Evolutionary conservation across 2,329 filamentous ascomycete species (phyloP).

Genomic region (Huntiella omanensis): DNA sequence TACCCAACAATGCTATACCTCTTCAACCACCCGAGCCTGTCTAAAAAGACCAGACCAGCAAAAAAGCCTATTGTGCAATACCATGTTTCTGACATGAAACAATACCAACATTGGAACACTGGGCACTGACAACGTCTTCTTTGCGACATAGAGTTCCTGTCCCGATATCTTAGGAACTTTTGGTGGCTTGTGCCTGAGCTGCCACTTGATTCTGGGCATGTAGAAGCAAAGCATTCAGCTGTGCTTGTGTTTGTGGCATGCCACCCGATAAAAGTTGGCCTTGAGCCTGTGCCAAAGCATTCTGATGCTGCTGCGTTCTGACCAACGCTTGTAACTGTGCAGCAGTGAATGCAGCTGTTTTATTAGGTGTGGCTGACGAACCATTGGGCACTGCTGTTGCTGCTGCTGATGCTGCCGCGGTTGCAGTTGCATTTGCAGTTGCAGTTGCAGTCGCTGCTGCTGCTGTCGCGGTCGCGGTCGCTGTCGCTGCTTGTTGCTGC

Average conservation of each 20-base stretch:
- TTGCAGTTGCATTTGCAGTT: constrained; percentile 12
- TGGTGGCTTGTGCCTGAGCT: constrained; percentile 12
- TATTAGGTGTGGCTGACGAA: background rate
- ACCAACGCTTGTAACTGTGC: background rate
- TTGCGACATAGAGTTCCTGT: no score
- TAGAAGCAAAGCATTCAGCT: constrained; percentile 7
- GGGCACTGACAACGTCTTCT: no score
- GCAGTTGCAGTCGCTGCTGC: background rate
- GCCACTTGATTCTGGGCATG: constrained; percentile 14
- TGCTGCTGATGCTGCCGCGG: constrained; percentile 11
- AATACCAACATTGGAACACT: no score
- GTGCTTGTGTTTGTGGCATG: constrained; percentile 3
- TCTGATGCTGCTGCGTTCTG: constrained; percentile 11
- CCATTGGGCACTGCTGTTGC: background rate
- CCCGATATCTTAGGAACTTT: no score
- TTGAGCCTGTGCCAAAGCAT: constrained; percentile 12
- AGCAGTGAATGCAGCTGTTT: background rate
- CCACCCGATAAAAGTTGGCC: constrained; percentile 12
- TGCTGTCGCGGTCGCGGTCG: constrained; percentile 13
- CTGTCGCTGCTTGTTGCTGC: constrained; percentile 10
- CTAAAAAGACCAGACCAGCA: no score
- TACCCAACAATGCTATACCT: no score
- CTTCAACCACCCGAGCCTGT: no score
- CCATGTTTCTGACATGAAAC: no score
- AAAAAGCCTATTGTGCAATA: no score